Conservation (phyloP, 106 monocot genomes). For the Acorus calamus region DNA sequence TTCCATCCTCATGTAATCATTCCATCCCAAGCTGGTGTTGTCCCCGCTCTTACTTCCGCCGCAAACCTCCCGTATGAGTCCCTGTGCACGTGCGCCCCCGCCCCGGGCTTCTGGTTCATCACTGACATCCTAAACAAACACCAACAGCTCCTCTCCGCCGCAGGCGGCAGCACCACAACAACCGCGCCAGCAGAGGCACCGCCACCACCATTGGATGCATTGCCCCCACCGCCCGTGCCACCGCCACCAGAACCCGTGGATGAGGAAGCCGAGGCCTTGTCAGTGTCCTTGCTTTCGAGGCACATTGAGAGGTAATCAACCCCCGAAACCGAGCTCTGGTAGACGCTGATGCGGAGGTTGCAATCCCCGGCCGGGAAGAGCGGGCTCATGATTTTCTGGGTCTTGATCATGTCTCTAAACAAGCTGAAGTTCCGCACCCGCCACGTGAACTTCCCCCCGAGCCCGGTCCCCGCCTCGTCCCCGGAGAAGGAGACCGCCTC, state of each 20-base stretch:
- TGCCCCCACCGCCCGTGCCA: too few species aligned
- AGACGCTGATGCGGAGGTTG: conserved; percentile 80
- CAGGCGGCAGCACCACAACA: too few species aligned
- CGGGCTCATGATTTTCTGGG: conserved; percentile 94
- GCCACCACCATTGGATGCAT: too few species aligned
- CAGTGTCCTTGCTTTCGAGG: conserved; percentile 91
- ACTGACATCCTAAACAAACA: conserved; percentile 86
- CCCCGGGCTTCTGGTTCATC: conserved; percentile 53
- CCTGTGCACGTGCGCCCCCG: conserved; percentile 43
- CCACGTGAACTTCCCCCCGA: conserved; percentile 86
- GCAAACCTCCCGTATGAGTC: conserved; percentile 92
- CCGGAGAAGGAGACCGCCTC: conserved; percentile 55
- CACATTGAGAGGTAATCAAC: conserved; percentile 77
- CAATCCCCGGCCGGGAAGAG: conserved; percentile 76
- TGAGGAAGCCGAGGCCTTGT: conserved; percentile 23
- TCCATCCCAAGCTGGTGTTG: conserved; percentile 90
- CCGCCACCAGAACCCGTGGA: too few species aligned
- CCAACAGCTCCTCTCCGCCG: conserved; percentile 73
- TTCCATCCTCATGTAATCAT: conserved; percentile 76
- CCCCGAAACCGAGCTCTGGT: conserved; percentile 61
- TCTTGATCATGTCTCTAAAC: conserved; percentile 81
- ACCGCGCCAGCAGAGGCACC: too few species aligned
- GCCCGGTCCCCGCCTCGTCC: conserved; percentile 14
- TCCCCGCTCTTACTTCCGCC: conserved; percentile 72
- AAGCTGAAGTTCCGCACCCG: conserved; percentile 63